Percentiles rank a stretch among this genome's conserved stretches.
Conservation (phyloP, 176 grass and related monocot species). For the Carex kokanica region DNA sequence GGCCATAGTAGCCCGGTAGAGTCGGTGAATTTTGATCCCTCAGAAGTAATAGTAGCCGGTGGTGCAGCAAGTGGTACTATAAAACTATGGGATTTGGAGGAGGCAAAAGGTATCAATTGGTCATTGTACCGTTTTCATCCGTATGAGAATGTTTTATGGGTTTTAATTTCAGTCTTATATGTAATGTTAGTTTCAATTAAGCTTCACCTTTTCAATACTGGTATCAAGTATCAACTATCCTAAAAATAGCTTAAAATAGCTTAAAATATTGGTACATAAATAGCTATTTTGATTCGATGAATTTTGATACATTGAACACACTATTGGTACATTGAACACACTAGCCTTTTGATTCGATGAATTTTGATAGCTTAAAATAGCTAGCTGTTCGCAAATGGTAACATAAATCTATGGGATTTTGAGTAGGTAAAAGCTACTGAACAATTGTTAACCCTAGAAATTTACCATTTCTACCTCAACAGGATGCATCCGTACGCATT, state of each 20-base stretch:
- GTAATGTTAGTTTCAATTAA: neutral
- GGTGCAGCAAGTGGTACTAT: conserved; percentile 77
- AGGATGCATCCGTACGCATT: neutral
- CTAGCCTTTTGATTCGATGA: conserved; percentile 65
- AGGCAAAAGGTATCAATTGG: conserved; percentile 56
- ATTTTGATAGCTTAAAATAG: conserved; percentile 65
- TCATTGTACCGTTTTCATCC: neutral
- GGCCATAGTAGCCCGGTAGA: conserved; percentile 84
- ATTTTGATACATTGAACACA: too few relatives aligned
- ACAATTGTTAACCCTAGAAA: neutral
- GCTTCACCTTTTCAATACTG: neutral
- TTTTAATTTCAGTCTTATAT: neutral
- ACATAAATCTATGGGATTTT: conserved; percentile 70
- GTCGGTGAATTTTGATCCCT: conserved; percentile 78
- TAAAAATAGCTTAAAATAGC: too few relatives aligned
- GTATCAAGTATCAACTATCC: neutral
- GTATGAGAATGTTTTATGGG: neutral
- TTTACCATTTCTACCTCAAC: neutral
- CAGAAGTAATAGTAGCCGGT: conserved; percentile 71
- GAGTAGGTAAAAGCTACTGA: conserved; percentile 55
- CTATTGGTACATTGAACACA: conserved; percentile 27
- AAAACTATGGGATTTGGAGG: conserved; percentile 87
- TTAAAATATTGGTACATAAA: too few relatives aligned
- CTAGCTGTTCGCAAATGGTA: conserved; percentile 56
- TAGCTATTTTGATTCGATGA: too few relatives aligned